Conservation (phyloP, 768 basidiomycete genomes). For the Kwoniella sp. region DNA sequence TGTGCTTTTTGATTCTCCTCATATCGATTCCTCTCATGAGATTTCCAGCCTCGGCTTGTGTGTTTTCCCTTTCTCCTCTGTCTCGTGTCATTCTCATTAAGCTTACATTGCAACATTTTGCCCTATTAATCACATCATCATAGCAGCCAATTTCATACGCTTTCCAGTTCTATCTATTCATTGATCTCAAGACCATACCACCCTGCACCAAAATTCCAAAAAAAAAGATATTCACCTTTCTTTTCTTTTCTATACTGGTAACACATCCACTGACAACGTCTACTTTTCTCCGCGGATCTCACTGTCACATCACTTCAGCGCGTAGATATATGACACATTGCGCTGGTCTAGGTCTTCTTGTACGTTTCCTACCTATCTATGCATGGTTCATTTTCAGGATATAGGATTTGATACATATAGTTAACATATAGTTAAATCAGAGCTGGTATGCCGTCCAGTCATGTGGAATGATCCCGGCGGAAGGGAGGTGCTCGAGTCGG, state of each 20-base stretch:
- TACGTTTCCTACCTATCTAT: neutral
- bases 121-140: too few species aligned
- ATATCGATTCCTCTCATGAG: slow-evolving; percentile 31
- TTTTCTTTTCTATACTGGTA: too few species aligned
- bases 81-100: neutral
- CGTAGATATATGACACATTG: neutral
- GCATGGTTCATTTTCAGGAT: neutral
- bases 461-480: neutral
- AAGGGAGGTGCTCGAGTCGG: neutral
- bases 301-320: too few species aligned
- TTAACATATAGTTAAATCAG: too few species aligned
- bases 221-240: neutral
- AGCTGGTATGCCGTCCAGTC: too few species aligned
- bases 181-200: neutral
- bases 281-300: too few species aligned
- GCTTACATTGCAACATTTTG: neutral
- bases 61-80: neutral
- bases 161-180: neutral
- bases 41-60: neutral
- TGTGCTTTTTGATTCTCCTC: slow-evolving; percentile 24
- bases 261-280: too few species aligned
- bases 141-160: too few species aligned
- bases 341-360: too few species aligned
- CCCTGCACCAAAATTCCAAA: slow-evolving; percentile 9
- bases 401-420: too few species aligned